Evolutionary conservation across 1,284 basidiomycete genomes (phyloP), one percentile per base, ranked within the genome.

Genomic region (Tilletia horrida): DNA sequence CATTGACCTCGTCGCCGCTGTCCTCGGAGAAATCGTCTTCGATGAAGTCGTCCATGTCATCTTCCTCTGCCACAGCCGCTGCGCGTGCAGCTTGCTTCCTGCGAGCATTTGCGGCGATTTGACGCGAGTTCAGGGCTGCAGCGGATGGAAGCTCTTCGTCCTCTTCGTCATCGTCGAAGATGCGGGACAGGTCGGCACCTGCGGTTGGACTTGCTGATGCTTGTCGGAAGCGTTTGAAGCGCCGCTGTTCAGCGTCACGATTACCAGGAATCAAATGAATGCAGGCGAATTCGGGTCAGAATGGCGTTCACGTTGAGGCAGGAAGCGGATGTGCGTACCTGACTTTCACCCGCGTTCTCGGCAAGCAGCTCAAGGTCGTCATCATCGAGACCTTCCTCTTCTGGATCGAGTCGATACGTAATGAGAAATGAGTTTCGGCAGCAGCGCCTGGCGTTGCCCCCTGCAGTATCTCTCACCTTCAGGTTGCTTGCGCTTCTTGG

Each of bases 311-410:
- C 6, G 45, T n/a, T 48, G 16, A 23, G 45, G 6, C 45, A 23
- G 45, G 16, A 4, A 18, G 21, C 18, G 18, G 45, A 18, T 48
- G 45, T 9, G 31, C 81, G 70, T 55, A 73, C 67, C 23, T 87
- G 86, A 52, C 50, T 52, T 6, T 23, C 23, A 9, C 95, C 93
- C 2, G 92, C 93, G 76, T 97, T 98, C 85, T 98, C 96, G 78
- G 92, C 91, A 25, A 98, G 83, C 9, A 98, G 86, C 65, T 95
- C 94, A 65, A 98, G 84, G 80, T 98, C 96, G 78, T 98, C 96
- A 66, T 97, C 95, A 73, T 96, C 93, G 55, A 97, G 84, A n/a
- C 85, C 84, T 40, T 85, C 91, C 68, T 89, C 88, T 31, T 89
- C 82, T 31, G 27, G 6, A 48, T 4, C 6, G 45, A 23, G 6